Base-by-base conservation (phyloP, 768 basidiomycete species). In the Crucibulum laeve region DNA sequence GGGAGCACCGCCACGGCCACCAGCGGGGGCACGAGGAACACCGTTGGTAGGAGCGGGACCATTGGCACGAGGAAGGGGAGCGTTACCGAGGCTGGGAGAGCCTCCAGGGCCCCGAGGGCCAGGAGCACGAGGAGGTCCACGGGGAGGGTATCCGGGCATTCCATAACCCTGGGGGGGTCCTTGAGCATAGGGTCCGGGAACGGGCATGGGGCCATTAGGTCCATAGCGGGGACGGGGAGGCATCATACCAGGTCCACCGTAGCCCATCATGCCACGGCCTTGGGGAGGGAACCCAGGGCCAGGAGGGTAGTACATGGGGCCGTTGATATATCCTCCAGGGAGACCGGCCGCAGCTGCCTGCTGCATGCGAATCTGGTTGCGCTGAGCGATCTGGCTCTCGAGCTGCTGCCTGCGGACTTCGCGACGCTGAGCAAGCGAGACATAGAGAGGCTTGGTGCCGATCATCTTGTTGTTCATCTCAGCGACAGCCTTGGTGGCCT, bases 401-500 rank as follows among this genome's bases (percentile, higher is more conserved):
- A 99, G 80, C 65, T 98, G 94, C 67, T 98, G 95, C 59, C 94
- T 82, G 64, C 96, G 90, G 58, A 96, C 90, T 60, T 99, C 96
- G 50, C 93, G 92, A 53, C 95, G 91, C 64, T 99, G 96, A 54
- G 96, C 96, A 53, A 98, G 84, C 32, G 95, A 94, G 62, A 99
- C 96, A 61, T 98, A 99, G 57, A 99, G 82, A 42, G 96, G 96
- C 73, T 99, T 99, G 53, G 86, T 81, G 49, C 95, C 95, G 58
- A 98, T 91, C 86, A 98, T 98, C 74, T 95, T 95, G 81, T 96
- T 97, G 80, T 99, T 99, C 93, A 99, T 96, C 75, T 99, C 96
- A 43, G 92, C 90, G 47, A 98, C 93, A 48, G 96, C 96, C 74
- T 98, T 98, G 59, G 92, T 97, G 18, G 96, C 94, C 70, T 99